These are phyloP conservation scores for Kwoniella newhampshirensis DNA, from an alignment of 768 basidiomycete species.

Conservation along the genomic window DNA sequence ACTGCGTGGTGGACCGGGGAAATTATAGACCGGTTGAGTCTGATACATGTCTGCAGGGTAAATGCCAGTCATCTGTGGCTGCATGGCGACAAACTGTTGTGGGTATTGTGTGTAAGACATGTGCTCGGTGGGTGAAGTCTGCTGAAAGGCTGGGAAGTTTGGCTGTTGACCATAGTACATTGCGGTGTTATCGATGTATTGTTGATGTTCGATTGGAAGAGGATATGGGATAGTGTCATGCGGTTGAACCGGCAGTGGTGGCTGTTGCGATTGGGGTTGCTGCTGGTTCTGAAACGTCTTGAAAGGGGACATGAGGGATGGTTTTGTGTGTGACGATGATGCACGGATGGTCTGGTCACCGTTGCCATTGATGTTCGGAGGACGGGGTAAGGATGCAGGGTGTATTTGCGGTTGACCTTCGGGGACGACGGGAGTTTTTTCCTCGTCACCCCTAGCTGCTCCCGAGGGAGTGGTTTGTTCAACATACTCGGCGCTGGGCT, in stretches of 20 bases:
- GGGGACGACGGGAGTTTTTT: slow-evolving; percentile 35
- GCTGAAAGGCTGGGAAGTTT: background rate
- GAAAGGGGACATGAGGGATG: slow-evolving; percentile 34
- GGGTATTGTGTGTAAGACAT: slow-evolving; percentile 16
- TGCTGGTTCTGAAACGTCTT: slow-evolving; percentile 22
- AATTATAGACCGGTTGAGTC: slow-evolving; percentile 14
- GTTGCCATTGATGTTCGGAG: slow-evolving; percentile 11
- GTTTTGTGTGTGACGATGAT: slow-evolving; percentile 12
- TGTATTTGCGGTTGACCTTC: slow-evolving; percentile 23
- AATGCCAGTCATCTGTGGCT: slow-evolving; percentile 11
- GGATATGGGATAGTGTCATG: slow-evolving; percentile 12
- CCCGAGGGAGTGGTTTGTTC: slow-evolving; percentile 27
- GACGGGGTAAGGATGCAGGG: slow-evolving; percentile 29
- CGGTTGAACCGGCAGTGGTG: background rate
- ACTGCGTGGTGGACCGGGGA: slow-evolving; percentile 32
- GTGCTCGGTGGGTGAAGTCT: slow-evolving; percentile 5
- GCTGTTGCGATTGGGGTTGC: background rate
- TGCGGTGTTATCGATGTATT: slow-evolving; percentile 23
- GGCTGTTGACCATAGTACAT: slow-evolving; percentile 23
- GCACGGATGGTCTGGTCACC: slow-evolving; percentile 10
- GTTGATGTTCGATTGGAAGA: slow-evolving; percentile 24
- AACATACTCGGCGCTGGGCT: slow-evolving; percentile 5
- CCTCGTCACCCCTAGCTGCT: slow-evolving; percentile 22
- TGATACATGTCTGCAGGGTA: slow-evolving; percentile 14
- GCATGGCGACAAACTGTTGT: slow-evolving; percentile 22